Evolutionary conservation across 257 asterid species (phyloP).

Genomic region (Euphrasia confusa): DNA sequence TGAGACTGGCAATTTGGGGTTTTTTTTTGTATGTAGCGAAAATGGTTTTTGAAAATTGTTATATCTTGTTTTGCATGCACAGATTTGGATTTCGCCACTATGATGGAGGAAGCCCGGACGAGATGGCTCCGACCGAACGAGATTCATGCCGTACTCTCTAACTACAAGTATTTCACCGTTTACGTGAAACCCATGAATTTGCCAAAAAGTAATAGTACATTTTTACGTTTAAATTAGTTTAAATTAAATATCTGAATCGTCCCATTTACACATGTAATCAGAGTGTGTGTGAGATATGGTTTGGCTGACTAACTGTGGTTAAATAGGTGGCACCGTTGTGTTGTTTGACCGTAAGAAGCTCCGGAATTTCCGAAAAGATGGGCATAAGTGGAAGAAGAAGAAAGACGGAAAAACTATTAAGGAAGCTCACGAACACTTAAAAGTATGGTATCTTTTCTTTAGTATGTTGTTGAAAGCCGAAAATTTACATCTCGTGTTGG

Average conservation of each 20-base stretch:
- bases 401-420: slow-evolving; percentile 93
- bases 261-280: neutral
- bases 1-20: neutral
- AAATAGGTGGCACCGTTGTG: slow-evolving; percentile 82
- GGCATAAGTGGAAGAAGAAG: slow-evolving; percentile 97
- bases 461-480: neutral
- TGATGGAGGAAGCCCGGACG: slow-evolving; percentile 71
- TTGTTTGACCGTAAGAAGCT: slow-evolving; percentile 95
- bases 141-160: slow-evolving; percentile 85
- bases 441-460: slow-evolving; percentile 44
- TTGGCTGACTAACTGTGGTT: slow-evolving; percentile 24
- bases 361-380: slow-evolving; percentile 93
- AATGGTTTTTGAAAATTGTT: no score
- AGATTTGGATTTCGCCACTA: slow-evolving; percentile 71
- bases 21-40: neutral
- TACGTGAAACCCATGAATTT: slow-evolving; percentile 81
- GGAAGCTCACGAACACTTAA: slow-evolving; percentile 98
- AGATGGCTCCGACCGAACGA: slow-evolving; percentile 98
- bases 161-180: slow-evolving; percentile 63
- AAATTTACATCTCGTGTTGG: neutral
- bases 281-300: neutral
- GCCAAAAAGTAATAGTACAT: slow-evolving; percentile 72
- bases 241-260: neutral
- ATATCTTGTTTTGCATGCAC: slow-evolving; percentile 24
- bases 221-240: slow-evolving; percentile 18